phyloP scores from a whole-genome alignment of 768 basidiomycete species.

The Scleroderma bovista region DNA sequence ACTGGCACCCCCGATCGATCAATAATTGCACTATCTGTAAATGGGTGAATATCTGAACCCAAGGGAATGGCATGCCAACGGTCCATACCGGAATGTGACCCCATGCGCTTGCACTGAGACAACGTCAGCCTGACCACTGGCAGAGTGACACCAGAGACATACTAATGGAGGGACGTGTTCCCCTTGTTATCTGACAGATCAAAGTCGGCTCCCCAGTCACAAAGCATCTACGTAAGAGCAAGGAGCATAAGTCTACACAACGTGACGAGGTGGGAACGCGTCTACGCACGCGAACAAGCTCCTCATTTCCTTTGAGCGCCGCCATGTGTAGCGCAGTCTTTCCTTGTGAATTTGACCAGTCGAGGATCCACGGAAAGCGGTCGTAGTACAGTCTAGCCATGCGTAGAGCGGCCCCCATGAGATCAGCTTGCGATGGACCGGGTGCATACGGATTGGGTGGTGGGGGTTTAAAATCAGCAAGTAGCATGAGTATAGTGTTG shows the following conservation, averaged over 20 bases:
- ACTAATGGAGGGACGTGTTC: constrained; percentile 93
- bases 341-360: constrained; percentile 89
- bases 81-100: constrained; percentile 69
- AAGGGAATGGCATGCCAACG: constrained; percentile 1
- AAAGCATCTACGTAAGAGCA: constrained; percentile 66
- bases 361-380: constrained; percentile 79
- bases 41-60: constrained; percentile 8
- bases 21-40: constrained; percentile 73
- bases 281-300: constrained; percentile 68
- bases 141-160: constrained; percentile 26
- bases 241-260: constrained; percentile 13
- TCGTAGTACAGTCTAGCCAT: constrained; percentile 88
- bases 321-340: constrained; percentile 90
- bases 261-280: background rate
- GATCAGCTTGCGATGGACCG: constrained; percentile 49
- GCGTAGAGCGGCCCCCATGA: constrained; percentile 66
- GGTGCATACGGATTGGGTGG: constrained; percentile 41
- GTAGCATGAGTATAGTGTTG: constrained; percentile 88
- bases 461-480: constrained; percentile 74
- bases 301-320: constrained; percentile 83
- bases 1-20: constrained; percentile 86
- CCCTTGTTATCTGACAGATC: constrained; percentile 89
- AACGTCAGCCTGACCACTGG: constrained; percentile 6
- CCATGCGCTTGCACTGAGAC: constrained; percentile 77
- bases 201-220: constrained; percentile 85